Evolutionary conservation across 805 yeast genomes (phyloP), one percentile per base, ranked within the genome.

Genomic region (Starmerella gropengiesseri): DNA sequence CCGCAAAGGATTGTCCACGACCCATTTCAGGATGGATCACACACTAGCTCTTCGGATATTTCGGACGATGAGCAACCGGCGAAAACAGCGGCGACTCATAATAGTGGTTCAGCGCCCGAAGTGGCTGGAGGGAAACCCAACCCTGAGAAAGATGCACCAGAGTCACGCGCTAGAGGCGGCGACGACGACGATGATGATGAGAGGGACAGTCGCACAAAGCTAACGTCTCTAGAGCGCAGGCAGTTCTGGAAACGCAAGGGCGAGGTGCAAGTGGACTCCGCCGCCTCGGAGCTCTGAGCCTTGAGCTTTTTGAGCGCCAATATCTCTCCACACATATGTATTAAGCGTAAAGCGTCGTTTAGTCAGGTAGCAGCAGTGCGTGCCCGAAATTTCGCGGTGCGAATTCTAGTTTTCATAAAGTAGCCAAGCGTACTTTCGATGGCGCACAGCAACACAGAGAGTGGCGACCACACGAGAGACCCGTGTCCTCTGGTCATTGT

Each of bases 401-500:
- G 14, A 17, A 21, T 12, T 11, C 16, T 28, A 29, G 18, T 26
- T 25, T 27, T 36, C 39, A 26, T 26, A 26, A n/a, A 21, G 18
- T 22, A 23, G 30, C 9, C 20, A 19, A 23, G 31, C 23, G 28
- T 20, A 31, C 31, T 19, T n/a, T 22, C 37, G 25, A 25, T 31
- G 26, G 31, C 28, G 23, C 7, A 23, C 8, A 38, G 47, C 40
- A 40, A 39, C 26, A 40, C 27, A 23, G 35, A 46, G 16, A 40
- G 41, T 11, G 94, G 95, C 43, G 98, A 91, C 68, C 97, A 91
- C 66, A 77, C 95, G 33, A 83, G 97, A 76, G 99, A 91, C 63
- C 99, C 99, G 56, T 91, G 99, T 68, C 99, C 99, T 44, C 74
- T 89, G 53, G 96, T 91, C 46, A 85, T 91, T 53, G 69, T 91